Evolutionary conservation across 192 early-diverging fungal genomes (phyloP).

Genomic region (Thamnidium elegans): DNA sequence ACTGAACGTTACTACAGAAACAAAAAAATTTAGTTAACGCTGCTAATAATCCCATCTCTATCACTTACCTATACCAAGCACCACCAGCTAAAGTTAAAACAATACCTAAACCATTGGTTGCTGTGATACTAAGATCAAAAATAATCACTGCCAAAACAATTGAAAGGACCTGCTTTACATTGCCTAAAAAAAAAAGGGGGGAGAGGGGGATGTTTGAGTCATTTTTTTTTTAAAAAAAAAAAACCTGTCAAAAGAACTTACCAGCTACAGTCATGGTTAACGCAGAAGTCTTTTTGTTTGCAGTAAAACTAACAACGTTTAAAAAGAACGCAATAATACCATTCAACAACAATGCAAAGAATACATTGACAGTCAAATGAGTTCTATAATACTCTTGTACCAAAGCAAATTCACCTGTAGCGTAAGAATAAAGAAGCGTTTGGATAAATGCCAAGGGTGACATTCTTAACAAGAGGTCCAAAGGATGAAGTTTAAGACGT

Average conservation of each 20-base stretch:
- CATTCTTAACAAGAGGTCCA: conserved; percentile 81
- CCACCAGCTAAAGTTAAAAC: conserved; percentile 59
- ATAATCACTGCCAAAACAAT: conserved; percentile 60
- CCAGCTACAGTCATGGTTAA: conserved; percentile 79
- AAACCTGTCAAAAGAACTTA: background rate
- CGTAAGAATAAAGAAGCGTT: conserved; percentile 58
- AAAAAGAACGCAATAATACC: conserved; percentile 82
- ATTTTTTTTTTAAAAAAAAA: background rate
- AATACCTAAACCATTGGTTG: conserved; percentile 57
- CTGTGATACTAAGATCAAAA: conserved; percentile 56
- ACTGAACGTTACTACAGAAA: conserved; percentile 30
- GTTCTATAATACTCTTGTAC: conserved; percentile 41
- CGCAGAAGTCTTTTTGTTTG: conserved; percentile 84
- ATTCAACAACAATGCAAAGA: conserved; percentile 66
- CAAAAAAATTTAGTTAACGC: background rate
- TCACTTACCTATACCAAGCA: conserved; percentile 53
- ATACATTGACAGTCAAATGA: conserved; percentile 42
- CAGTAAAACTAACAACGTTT: conserved; percentile 82
- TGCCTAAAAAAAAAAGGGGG: background rate
- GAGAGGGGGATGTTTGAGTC: too few relatives aligned
- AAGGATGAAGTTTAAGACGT: conserved; percentile 70
- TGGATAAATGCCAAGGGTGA: conserved; percentile 74
- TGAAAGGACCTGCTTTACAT: conserved; percentile 71
- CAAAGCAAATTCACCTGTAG: conserved; percentile 61
- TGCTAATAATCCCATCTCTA: background rate